Percentiles rank a stretch among this genome's conserved stretches.
Evolutionary conservation across 2,329 filamentous ascomycete species (phyloP).

Genomic region (Calonectria naviculata): DNA sequence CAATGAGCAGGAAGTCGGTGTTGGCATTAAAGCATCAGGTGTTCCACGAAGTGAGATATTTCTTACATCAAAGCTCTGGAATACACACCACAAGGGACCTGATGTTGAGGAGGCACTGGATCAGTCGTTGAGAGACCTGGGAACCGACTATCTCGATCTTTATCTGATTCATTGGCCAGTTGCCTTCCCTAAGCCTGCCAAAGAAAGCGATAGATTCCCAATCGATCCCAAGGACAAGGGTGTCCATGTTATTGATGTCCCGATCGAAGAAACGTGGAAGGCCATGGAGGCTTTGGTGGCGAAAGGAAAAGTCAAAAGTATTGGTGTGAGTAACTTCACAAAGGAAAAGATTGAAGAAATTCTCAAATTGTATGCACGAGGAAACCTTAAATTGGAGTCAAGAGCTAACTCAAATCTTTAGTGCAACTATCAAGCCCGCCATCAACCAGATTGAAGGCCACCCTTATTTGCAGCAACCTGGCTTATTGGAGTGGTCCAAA

Average conservation of each 20-base stretch:
- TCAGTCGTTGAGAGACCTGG: constrained; percentile 57
- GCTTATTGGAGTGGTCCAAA: constrained; percentile 59
- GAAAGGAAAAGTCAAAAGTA: constrained; percentile 53
- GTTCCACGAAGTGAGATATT: constrained; percentile 51
- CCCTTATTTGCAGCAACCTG: constrained; percentile 67
- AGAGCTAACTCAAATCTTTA: constrained; percentile 31
- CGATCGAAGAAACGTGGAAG: constrained; percentile 66
- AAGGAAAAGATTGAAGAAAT: constrained; percentile 53
- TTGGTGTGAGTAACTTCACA: constrained; percentile 65
- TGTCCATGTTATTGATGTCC: constrained; percentile 36
- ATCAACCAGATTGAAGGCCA: constrained; percentile 60
- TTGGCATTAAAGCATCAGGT: constrained; percentile 46
- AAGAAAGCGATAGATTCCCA: constrained; percentile 47
- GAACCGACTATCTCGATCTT: constrained; percentile 62
- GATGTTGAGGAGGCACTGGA: constrained; percentile 59
- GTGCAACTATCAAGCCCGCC: constrained; percentile 60
- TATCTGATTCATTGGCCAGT: constrained; percentile 62
- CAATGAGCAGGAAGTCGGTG: constrained; percentile 54
- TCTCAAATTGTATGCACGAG: not conserved
- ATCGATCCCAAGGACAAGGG: constrained; percentile 56
- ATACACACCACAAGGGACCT: constrained; percentile 59
- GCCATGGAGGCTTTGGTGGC: constrained; percentile 52
- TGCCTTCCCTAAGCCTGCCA: constrained; percentile 53
- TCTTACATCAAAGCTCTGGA: constrained; percentile 70
- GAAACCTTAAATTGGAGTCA: not conserved